phyloP scores from a whole-genome alignment of 164 flowering plant genomes.

The Houttuynia cordata region DNA sequence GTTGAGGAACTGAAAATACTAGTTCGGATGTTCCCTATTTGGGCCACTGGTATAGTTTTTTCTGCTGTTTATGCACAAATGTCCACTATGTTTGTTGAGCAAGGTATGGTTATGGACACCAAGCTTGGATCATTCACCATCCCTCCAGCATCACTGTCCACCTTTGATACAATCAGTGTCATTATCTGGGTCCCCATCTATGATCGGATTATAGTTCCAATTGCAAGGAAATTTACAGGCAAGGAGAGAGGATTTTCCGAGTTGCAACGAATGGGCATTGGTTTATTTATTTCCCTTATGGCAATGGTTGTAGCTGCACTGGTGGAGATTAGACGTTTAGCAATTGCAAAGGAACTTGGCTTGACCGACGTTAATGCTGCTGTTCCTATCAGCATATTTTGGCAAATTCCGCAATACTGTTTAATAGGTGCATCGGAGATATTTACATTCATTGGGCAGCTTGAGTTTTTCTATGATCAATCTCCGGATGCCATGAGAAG shows the following conservation, averaged over 20 bases:
- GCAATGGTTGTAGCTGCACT: slow-evolving; percentile 73
- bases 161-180: slow-evolving; percentile 71
- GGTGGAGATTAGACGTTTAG: slow-evolving; percentile 55
- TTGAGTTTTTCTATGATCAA: slow-evolving; percentile 74
- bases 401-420: slow-evolving; percentile 81
- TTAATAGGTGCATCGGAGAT: slow-evolving; percentile 60
- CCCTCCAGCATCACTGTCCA: slow-evolving; percentile 78
- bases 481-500: slow-evolving; percentile 81
- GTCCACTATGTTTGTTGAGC: slow-evolving; percentile 84
- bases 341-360: slow-evolving; percentile 38
- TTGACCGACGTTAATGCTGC: slow-evolving; percentile 28
- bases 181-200: slow-evolving; percentile 82
- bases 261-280: slow-evolving; percentile 84
- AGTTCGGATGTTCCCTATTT: slow-evolving; percentile 83
- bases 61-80: slow-evolving; percentile 82
- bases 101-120: slow-evolving; percentile 72
- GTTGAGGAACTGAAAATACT: slow-evolving; percentile 80
- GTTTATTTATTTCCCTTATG: slow-evolving; percentile 57
- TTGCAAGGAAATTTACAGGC: slow-evolving; percentile 64
- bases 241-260: slow-evolving; percentile 70
- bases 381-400: slow-evolving; percentile 50
- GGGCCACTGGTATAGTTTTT: slow-evolving; percentile 82
- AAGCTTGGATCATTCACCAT: slow-evolving; percentile 67
- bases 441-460: slow-evolving; percentile 56
- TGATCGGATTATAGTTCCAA: slow-evolving; percentile 57